Percentiles rank a stretch among this genome's conserved stretches.
Conservation (phyloP, 352 stramenopile genomes). For the Globisporangium canariense region DNA sequence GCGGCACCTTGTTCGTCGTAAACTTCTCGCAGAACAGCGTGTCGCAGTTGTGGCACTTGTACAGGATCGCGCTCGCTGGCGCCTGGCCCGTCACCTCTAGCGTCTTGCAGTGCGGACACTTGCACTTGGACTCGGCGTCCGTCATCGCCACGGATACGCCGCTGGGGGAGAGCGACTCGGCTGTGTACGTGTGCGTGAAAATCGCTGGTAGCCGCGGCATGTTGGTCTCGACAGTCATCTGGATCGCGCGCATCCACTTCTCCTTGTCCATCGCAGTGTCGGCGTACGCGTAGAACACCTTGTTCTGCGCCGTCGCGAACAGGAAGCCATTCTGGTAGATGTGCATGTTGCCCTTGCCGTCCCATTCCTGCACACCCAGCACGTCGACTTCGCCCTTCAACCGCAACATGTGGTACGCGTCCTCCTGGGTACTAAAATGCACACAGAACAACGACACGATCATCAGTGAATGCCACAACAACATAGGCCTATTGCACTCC, state of each 20-base stretch:
- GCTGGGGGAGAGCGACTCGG: slow-evolving; percentile 57
- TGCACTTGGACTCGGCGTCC: slow-evolving; percentile 62
- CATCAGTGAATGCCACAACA: not conserved
- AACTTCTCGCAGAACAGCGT: slow-evolving; percentile 78
- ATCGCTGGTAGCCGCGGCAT: slow-evolving; percentile 53
- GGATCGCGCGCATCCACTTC: slow-evolving; percentile 87
- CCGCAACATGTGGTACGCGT: slow-evolving; percentile 87
- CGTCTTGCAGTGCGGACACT: slow-evolving; percentile 58
- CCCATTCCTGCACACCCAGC: slow-evolving; percentile 88
- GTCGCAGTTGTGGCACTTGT: slow-evolving; percentile 84
- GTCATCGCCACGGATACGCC: slow-evolving; percentile 40
- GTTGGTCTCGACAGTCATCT: slow-evolving; percentile 83
- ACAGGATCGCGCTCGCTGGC: slow-evolving; percentile 44
- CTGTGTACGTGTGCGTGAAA: slow-evolving; percentile 39
- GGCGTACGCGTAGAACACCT: slow-evolving; percentile 88
- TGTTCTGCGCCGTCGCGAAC: slow-evolving; percentile 85
- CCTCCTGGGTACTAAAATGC: slow-evolving; percentile 73
- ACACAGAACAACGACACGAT: not conserved
- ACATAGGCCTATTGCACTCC: not conserved
- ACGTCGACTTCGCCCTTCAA: slow-evolving; percentile 87
- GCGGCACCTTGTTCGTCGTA: slow-evolving; percentile 72
- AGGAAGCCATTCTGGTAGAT: slow-evolving; percentile 89
- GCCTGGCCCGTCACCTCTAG: slow-evolving; percentile 32
- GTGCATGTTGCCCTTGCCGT: slow-evolving; percentile 91
- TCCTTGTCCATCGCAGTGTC: slow-evolving; percentile 89